Base-by-base conservation (phyloP, 2,329 filamentous ascomycete genomes). In the Aspergillus quadricinctus region DNA sequence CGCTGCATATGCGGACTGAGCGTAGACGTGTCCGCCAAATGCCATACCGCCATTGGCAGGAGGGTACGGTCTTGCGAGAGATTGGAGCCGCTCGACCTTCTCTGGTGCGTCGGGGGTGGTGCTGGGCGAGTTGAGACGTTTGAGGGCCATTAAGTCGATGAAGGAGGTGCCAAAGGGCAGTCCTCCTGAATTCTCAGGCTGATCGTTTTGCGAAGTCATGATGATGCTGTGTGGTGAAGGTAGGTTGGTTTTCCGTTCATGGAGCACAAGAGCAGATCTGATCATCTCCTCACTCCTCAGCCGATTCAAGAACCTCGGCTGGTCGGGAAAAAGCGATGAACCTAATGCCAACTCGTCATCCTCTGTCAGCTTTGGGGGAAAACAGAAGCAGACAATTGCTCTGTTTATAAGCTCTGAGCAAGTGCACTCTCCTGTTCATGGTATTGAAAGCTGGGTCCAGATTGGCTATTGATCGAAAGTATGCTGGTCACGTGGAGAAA, bases 1-100 rank as follows among this genome's bases (percentile, higher is more conserved):
- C 8, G 82, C 81, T 17, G 81, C 81, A 72, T 80, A 84, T 17
- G 79, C 80, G 31, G 81, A 78, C 66, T 84, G 82, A n/a, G 79
- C 78, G 61, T 79, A 83, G 4, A 83, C 80, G 69, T 84, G 81
- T 1, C 81, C 81, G 11, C 81, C 81, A 66, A 82, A 83, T 0
- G 80, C 77, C 14, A 75, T 70, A 2, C 70, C 71, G 17, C 72
- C 66, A 6, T 69, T 70, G 3, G 73, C 77, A 0, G 80, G 78
- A 10, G 75, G 71, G 58, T 76, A 81, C 2, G 72, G 72, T 3
- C 51, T 50, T 37, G 69, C 61, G 14, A 68, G 46, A 1, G 72
- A 59, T 35, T 65, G 61, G 29, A 74, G 74, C 3, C 50, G 57
- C 21, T 73, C 69, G 46, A 69, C 56, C 28, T 61, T 69, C 55